Base-by-base conservation (phyloP, 2,329 filamentous ascomycete genomes). In the Penicillium sp. region DNA sequence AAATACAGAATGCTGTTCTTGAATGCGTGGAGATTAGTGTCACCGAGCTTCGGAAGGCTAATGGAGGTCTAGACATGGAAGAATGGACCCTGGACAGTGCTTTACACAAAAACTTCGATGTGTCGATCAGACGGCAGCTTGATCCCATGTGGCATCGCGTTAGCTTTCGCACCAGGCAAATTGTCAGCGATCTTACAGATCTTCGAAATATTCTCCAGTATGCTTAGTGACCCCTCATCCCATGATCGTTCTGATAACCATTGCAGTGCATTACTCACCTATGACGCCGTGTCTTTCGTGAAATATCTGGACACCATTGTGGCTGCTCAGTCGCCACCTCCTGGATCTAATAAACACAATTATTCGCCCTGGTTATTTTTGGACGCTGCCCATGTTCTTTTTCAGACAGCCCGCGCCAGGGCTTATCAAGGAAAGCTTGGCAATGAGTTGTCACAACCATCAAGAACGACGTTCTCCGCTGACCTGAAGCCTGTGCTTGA, bases 61-160 rank as follows among this genome's bases (percentile, higher is more conserved):
- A 95, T 56, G 76, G 80, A 1, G 89, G 88, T 2, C 71, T 98
- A 5, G 90, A 96, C 52, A 89, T 96, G 80, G 89, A 93, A 42
- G 89, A 95, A 56, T 96, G 90, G 90, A 95, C 87, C 33, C 72
- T 95, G 12, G 90, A 96, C 62, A 95, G 85, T 57, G 90, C 90
- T 23, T 68, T 96, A 44, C 84, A 95, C 50, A 85, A 84, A 57
- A 94, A 88, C 55, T 98, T 98, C 61, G 92, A 96, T 60, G 72
- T 85, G 43, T 83, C 89, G 38, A 80, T 98, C 34, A 77, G 90
- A 45, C 77, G 89, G 41, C 92, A 98, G 62, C 71, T 98, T 12
- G 89, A 96, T 57, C 89, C 90, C 3, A 89, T 96, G 41, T 98
- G 92, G 92, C 92, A 98, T 68, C 80, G 92, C 37, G 85, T 95